These are phyloP conservation scores for Halteria grandinella DNA, from an alignment of 73 alveolate genomes.

Conservation along the genomic window DNA sequence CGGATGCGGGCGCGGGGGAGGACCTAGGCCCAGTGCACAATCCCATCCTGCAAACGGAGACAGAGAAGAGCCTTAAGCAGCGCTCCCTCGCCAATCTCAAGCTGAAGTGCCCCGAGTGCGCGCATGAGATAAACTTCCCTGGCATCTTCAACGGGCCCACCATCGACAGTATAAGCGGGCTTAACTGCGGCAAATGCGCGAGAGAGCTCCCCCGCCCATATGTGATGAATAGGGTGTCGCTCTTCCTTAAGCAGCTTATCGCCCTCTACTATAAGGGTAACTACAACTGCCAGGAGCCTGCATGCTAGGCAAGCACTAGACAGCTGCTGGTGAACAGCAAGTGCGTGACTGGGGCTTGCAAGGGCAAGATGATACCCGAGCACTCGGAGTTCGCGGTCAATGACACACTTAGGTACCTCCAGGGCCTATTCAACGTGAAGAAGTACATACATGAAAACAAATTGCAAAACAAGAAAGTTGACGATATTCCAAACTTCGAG, in stretches of 20 bases:
- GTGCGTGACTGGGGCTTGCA: conserved; percentile 54
- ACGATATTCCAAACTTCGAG: conserved; percentile 4
- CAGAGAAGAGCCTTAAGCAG: conserved; percentile 55
- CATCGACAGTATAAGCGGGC: conserved; percentile 9
- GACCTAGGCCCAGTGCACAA: conserved; percentile 16
- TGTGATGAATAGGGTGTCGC: conserved; percentile 43
- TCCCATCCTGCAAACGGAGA: conserved; percentile 60
- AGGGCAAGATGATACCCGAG: conserved; percentile 56
- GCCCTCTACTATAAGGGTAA: conserved; percentile 19
- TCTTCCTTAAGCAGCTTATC: conserved; percentile 33
- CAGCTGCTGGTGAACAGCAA: conserved; percentile 9
- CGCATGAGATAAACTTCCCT: conserved; percentile 46
- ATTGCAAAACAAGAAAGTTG: neutral
- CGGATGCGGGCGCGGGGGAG: conserved; percentile 30
- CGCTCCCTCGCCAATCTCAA: conserved; percentile 48
- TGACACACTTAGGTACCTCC: conserved; percentile 66
- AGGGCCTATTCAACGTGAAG: conserved; percentile 62
- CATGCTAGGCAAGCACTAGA: conserved; percentile 43
- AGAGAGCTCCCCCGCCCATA: conserved; percentile 21
- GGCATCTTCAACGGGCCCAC: conserved; percentile 32
- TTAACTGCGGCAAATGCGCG: conserved; percentile 12
- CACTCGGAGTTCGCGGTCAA: conserved; percentile 64
- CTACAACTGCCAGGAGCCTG: conserved; percentile 51
- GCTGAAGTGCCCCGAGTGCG: conserved; percentile 31
- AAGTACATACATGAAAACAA: conserved; percentile 37